A percentile compares a stretch with the other conserved stretches of the same genome.
Evolutionary conservation across 1,284 basidiomycete genomes (phyloP).

Genomic region (Marasmius tenuissimus): DNA sequence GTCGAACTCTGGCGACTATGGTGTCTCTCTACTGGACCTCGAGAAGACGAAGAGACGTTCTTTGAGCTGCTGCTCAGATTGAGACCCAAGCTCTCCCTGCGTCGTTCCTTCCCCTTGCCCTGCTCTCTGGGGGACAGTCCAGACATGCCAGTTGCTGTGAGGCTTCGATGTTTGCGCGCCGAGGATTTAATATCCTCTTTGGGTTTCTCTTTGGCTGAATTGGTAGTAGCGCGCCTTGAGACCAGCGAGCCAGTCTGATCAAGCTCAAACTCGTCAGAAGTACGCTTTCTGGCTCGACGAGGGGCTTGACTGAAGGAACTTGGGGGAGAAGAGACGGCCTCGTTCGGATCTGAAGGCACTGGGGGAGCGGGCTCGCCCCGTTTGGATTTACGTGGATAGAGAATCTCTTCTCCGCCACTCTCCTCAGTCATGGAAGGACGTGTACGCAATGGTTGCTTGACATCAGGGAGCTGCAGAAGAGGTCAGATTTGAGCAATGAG

Average conservation of each 20-base stretch:
- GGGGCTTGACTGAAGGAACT: conserved; percentile 57
- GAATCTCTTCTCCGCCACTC: conserved; percentile 80
- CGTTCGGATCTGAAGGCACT: conserved; percentile 15
- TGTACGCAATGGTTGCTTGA: conserved; percentile 43
- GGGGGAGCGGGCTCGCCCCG: conserved; percentile 9
- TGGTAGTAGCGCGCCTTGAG: conserved; percentile 45
- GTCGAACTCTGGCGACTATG: conserved; percentile 68
- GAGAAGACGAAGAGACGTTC: conserved; percentile 21
- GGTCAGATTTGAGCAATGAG: conserved; percentile 6
- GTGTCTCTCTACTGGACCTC: conserved; percentile 38
- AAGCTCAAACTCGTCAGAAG: conserved; percentile 80
- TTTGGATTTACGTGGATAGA: conserved; percentile 67
- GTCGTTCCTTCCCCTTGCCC: conserved; percentile 56
- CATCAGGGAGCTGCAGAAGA: conserved; percentile 33
- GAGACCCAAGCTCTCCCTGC: conserved; percentile 59
- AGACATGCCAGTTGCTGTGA: conserved; percentile 53
- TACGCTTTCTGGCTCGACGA: conserved; percentile 69
- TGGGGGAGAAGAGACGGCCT: conserved; percentile 48
- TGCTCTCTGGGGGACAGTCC: conserved; percentile 39
- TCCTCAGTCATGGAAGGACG: conserved; percentile 71
- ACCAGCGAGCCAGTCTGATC: conserved; percentile 65
- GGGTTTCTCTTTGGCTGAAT: conserved; percentile 34
- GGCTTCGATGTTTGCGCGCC: conserved; percentile 70
- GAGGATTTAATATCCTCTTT: conserved; percentile 52
- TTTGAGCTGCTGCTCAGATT: conserved; percentile 44